phyloP scores from a whole-genome alignment of 2,329 filamentous ascomycete genomes.

The Cladosporium halotolerans region DNA sequence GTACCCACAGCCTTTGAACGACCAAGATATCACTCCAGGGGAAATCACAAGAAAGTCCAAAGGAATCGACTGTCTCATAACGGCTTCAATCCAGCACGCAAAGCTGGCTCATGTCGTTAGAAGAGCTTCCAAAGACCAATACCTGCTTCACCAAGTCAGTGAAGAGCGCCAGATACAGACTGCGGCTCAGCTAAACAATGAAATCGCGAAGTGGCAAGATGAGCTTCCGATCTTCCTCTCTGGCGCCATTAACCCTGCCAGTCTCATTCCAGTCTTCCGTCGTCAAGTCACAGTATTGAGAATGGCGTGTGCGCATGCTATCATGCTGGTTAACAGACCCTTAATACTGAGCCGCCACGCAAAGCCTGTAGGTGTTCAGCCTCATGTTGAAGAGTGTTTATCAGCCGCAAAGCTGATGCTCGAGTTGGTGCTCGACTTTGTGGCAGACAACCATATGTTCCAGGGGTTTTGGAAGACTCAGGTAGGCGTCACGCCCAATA shows the following conservation, averaged over 20 bases:
- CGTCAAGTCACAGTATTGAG: slow-evolving; percentile 50
- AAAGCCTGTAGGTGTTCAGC: slow-evolving; percentile 21
- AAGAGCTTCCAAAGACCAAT: slow-evolving; percentile 26
- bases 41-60: slow-evolving; percentile 14
- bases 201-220: slow-evolving; percentile 42
- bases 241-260: slow-evolving; percentile 37
- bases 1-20: slow-evolving; percentile 24
- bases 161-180: slow-evolving; percentile 20
- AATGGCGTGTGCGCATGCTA: slow-evolving; percentile 50
- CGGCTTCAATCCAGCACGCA: slow-evolving; percentile 27
- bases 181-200: slow-evolving; percentile 37
- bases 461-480: slow-evolving; percentile 46
- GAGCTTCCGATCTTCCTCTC: slow-evolving; percentile 41
- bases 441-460: slow-evolving; percentile 36
- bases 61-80: slow-evolving; percentile 30
- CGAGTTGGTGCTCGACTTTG: slow-evolving; percentile 39
- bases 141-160: slow-evolving; percentile 15
- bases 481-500: background rate
- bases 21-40: slow-evolving; percentile 22
- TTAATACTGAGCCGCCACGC: slow-evolving; percentile 40
- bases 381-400: slow-evolving; percentile 41
- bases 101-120: slow-evolving; percentile 26
- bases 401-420: slow-evolving; percentile 43
- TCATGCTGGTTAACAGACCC: slow-evolving; percentile 51
- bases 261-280: slow-evolving; percentile 45